Conservation (phyloP, 2,329 filamentous ascomycete species). For the Diaporthe australafricana region DNA sequence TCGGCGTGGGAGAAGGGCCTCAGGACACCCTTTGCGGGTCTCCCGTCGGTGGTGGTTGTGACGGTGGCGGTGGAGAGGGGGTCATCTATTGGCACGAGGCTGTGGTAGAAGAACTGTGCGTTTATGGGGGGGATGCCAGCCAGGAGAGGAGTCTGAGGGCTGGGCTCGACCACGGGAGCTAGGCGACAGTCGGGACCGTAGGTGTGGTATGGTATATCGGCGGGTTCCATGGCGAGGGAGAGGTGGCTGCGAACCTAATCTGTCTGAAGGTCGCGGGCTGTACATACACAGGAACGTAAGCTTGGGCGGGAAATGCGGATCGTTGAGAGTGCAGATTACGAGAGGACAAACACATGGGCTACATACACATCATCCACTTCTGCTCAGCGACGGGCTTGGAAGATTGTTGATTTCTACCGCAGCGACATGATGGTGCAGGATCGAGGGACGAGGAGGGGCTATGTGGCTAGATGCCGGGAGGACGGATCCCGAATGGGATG, state of each 20-base stretch:
- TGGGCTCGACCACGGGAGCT: slow-evolving; percentile 57
- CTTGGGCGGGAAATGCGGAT: neutral
- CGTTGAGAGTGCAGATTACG: neutral
- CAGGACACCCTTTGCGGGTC: slow-evolving; percentile 68
- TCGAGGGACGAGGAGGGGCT: neutral
- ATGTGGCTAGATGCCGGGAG: neutral
- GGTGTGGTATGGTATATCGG: slow-evolving; percentile 57
- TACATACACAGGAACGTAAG: neutral
- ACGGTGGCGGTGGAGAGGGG: slow-evolving; percentile 77
- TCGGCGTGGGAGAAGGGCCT: slow-evolving; percentile 84
- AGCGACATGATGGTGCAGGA: slow-evolving; percentile 9
- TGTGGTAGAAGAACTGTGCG: slow-evolving; percentile 88
- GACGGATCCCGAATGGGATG: neutral
- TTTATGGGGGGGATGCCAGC: slow-evolving; percentile 69
- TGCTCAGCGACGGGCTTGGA: neutral
- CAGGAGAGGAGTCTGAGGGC: slow-evolving; percentile 47
- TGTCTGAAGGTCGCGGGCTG: neutral
- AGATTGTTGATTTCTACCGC: neutral
- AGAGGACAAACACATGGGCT: neutral
- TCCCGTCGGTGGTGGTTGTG: slow-evolving; percentile 61
- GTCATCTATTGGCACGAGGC: slow-evolving; percentile 86
- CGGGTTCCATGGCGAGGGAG: slow-evolving; percentile 17
- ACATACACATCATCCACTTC: slow-evolving; percentile 1
- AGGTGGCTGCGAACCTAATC: neutral
- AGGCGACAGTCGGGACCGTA: slow-evolving; percentile 70